These are phyloP conservation scores for Curvularia sp. DNA, from an alignment of 2,329 filamentous ascomycete genomes.

Conservation along the genomic window DNA sequence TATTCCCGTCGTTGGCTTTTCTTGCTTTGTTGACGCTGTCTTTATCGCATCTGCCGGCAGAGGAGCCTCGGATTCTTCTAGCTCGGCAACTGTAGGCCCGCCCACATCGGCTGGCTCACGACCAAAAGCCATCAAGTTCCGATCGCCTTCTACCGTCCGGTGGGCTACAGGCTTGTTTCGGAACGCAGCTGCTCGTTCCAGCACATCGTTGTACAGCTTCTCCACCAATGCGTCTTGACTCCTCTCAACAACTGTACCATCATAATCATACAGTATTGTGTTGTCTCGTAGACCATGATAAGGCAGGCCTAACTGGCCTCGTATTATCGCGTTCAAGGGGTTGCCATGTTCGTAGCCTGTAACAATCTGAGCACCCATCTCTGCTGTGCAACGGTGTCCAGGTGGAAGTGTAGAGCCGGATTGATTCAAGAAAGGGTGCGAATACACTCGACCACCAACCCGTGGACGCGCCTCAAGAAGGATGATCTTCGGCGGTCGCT, in stretches of 20 bases:
- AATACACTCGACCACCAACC: slow-evolving; percentile 92
- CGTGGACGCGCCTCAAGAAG: slow-evolving; percentile 86
- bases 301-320: slow-evolving; percentile 84
- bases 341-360: slow-evolving; percentile 97
- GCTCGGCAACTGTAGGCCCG: slow-evolving; percentile 72
- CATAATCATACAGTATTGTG: slow-evolving; percentile 88
- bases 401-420: slow-evolving; percentile 59
- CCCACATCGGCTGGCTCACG: slow-evolving; percentile 69
- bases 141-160: slow-evolving; percentile 81
- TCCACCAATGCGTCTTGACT: slow-evolving; percentile 83
- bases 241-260: slow-evolving; percentile 78
- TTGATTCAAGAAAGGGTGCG: slow-evolving; percentile 71
- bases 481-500: slow-evolving; percentile 75
- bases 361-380: slow-evolving; percentile 98
- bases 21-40: slow-evolving; percentile 43
- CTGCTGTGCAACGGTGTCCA: slow-evolving; percentile 75
- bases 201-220: slow-evolving; percentile 90
- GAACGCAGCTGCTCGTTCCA: slow-evolving; percentile 89
- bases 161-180: slow-evolving; percentile 76
- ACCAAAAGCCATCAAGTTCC: slow-evolving; percentile 79
- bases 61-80: slow-evolving; percentile 70
- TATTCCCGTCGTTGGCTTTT: slow-evolving; percentile 59
- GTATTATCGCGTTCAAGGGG: slow-evolving; percentile 86
- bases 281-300: slow-evolving; percentile 82
- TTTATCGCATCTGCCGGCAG: slow-evolving; percentile 57